Evolutionary conservation across 495 filamentous ascomycete species (phyloP), one percentile per base, ranked within the genome.

Genomic region (Penicillium parvum): DNA sequence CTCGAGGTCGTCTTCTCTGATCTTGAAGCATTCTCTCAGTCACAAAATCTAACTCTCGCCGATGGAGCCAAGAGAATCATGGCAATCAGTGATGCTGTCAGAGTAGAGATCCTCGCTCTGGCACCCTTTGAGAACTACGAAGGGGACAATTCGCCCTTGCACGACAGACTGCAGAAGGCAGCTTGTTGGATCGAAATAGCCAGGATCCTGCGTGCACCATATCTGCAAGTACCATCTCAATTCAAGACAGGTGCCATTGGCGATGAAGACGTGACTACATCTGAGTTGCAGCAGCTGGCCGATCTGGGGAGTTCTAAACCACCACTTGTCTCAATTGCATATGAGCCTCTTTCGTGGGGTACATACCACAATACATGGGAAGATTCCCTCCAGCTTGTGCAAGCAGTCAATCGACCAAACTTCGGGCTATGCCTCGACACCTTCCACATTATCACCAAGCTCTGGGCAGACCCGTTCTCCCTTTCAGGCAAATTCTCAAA

Each of bases 71-170:
- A 63, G 3, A 57, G 66, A 27, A 78, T 87, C 32, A 60, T 60
- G 3, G 35, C 43, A 0, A 56, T 82, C 16, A 85, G 80, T 62
- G 60, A 71, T 12, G 61, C 67, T 5, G 65, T 71, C 26, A 55
- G 58, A 3, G 56, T 90, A 19, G 53, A 63, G 9, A 76, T 87
- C 22, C 46, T 88, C 17, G 79, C 81, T 21, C 64, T 89, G 3
- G 84, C 88, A 50, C 84, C 85, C 5, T 88, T 88, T 55, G 77
- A 79, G 65, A 82, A 86, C 55, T 86, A 81, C 63, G 84, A 88
- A 53, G 85, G 85, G 15, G 43, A 64, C 16, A 64, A 69, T 33
- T 62, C 60, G 5, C 53, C 68, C 4, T 64, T 78, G 11, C 53
- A 78, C 5, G 65, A 77, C 11, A 74, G 86, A 57, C 65, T 88